Evolutionary conservation across 257 asterid genomes (phyloP).

Genomic region (Jacaranda mimosifolia): DNA sequence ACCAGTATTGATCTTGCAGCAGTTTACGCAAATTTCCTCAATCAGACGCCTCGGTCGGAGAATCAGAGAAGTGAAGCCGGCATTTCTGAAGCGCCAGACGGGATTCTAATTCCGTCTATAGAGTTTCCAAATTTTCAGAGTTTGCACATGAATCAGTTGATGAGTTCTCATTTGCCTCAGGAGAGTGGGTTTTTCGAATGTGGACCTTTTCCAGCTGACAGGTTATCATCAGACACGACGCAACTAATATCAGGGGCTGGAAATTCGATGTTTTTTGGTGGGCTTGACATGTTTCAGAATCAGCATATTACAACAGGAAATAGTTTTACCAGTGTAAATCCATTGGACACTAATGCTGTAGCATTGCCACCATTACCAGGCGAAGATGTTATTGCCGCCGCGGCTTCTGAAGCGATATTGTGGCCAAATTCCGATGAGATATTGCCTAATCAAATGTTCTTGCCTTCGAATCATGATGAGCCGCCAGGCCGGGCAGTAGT

Average conservation of each 20-base stretch:
- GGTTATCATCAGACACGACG: constrained; percentile 25
- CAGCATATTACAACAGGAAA: background rate
- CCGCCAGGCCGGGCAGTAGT: background rate
- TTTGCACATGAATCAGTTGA: constrained; percentile 7
- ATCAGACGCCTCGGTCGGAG: constrained; percentile 40
- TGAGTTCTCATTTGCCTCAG: constrained; percentile 22
- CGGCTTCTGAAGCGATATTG: constrained; percentile 37
- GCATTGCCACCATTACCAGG: constrained; percentile 57
- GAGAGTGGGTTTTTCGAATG: constrained; percentile 40
- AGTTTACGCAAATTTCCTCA: constrained; percentile 73
- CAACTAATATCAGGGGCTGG: constrained; percentile 28
- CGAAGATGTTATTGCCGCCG: constrained; percentile 31
- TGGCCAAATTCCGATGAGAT: constrained; percentile 52
- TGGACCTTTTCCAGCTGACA: constrained; percentile 22
- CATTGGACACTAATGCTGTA: constrained; percentile 11
- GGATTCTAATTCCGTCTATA: constrained; percentile 25
- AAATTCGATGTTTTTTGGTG: constrained; percentile 31
- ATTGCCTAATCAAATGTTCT: constrained; percentile 28
- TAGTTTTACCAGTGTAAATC: constrained; percentile 4
- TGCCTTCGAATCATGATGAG: constrained; percentile 15
- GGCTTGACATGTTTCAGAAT: constrained; percentile 35
- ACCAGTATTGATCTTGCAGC: constrained; percentile 66
- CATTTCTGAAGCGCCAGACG: background rate
- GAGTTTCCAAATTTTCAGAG: constrained; percentile 36
- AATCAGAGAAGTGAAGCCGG: background rate